Percentiles rank a stretch among this genome's conserved stretches.
phyloP scores from a whole-genome alignment of 768 basidiomycete genomes.

The Amanita pallidorosea region DNA sequence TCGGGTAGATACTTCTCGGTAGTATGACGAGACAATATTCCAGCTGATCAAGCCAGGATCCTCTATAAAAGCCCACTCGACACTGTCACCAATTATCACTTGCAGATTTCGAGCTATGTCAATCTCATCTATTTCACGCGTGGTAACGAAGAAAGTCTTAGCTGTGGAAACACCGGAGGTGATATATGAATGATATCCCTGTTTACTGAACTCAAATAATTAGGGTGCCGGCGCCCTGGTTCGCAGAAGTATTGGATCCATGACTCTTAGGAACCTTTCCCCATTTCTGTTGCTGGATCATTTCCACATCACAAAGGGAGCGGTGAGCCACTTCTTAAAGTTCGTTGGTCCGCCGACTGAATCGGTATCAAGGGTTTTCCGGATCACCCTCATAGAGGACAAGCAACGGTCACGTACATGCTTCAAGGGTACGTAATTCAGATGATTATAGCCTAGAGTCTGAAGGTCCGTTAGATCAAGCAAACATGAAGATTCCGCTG shows the following conservation, averaged over 20 bases:
- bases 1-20: not conserved
- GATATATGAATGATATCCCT: not conserved
- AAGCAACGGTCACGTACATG: conserved; percentile 86
- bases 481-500: conserved; percentile 86
- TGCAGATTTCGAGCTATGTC: conserved; percentile 12
- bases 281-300: conserved; percentile 91
- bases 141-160: conserved; percentile 66
- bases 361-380: conserved; percentile 61
- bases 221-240: conserved; percentile 79
- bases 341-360: not conserved
- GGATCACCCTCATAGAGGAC: conserved; percentile 89
- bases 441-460: not conserved
- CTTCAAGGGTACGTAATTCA: conserved; percentile 49
- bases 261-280: conserved; percentile 64
- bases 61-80: not conserved
- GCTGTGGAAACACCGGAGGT: conserved; percentile 71
- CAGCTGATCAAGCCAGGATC: conserved; percentile 3
- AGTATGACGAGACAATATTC: not conserved
- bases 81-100: not conserved
- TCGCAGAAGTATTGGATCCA: conserved; percentile 76
- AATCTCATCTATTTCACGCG: conserved; percentile 39
- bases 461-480: conserved; percentile 32
- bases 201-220: not conserved
- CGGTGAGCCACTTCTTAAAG: conserved; percentile 30
- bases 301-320: conserved; percentile 60